phyloP scores from a whole-genome alignment of 805 yeast species.

The Zygoascus biomembranicola region DNA sequence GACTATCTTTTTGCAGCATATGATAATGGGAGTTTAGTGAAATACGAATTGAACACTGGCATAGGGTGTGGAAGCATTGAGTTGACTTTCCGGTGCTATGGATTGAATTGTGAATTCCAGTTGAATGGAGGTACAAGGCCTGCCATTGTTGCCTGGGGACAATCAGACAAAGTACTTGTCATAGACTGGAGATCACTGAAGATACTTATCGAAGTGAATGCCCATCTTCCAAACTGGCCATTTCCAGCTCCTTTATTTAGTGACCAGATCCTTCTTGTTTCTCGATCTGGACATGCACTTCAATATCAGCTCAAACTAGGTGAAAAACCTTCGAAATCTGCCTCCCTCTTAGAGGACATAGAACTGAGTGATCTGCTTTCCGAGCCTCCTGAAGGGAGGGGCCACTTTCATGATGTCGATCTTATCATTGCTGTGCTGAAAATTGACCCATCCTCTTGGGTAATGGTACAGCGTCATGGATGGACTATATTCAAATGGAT shows the following conservation, averaged over 20 bases:
- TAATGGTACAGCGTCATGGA: conserved; percentile 11
- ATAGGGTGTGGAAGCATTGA: background rate
- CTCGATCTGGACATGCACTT: conserved; percentile 2
- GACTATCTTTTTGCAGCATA: conserved; percentile 4
- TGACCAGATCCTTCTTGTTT: conserved; percentile 6
- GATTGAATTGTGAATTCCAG: conserved; percentile 3
- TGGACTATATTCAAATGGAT: conserved; percentile 16
- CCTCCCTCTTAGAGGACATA: background rate
- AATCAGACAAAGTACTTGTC: conserved; percentile 9
- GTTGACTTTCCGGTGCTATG: conserved; percentile 10
- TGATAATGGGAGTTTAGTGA: conserved; percentile 2
- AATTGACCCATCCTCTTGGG: conserved; percentile 12
- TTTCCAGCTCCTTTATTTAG: conserved; percentile 10
- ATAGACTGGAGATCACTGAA: conserved; percentile 6
- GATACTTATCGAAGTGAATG: conserved; percentile 2
- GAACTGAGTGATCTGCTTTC: background rate
- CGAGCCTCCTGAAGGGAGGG: background rate
- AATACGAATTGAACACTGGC: conserved; percentile 8
- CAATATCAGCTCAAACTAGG: background rate
- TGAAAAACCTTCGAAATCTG: background rate
- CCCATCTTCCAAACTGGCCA: conserved; percentile 14
- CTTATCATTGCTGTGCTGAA: conserved; percentile 6
- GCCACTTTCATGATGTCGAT: conserved; percentile 3
- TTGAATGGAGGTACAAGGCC: background rate
- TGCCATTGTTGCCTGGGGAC: conserved; percentile 14